Percentiles rank a stretch among this genome's conserved stretches.
Evolutionary conservation across 140 eudicot species (phyloP).

Genomic region (Senecio squalidus): DNA sequence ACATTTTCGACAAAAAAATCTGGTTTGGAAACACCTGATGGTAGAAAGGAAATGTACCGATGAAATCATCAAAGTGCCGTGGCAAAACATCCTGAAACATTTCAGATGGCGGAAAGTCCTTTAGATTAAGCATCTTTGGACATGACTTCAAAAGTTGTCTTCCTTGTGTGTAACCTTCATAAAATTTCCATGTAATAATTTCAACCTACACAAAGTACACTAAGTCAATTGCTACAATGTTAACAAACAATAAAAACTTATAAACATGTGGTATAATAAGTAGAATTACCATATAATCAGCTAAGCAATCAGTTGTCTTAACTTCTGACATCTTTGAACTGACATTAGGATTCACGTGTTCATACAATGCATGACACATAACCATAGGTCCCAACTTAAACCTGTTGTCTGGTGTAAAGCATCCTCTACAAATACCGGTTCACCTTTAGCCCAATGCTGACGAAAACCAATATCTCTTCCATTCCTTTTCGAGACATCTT

Average conservation of each 20-base stretch:
- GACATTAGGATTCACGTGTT: conserved; percentile 33
- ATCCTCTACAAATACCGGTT: conserved; percentile 63
- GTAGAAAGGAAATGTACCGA: background rate
- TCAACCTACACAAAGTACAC: conserved; percentile 53
- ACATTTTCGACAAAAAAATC: background rate
- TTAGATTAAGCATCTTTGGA: conserved; percentile 74
- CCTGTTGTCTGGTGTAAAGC: conserved; percentile 44
- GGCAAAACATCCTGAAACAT: conserved; percentile 63
- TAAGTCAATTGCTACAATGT: background rate
- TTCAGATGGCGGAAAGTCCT: conserved; percentile 72
- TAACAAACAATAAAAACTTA: background rate
- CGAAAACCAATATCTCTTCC: conserved; percentile 49
- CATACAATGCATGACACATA: conserved; percentile 77
- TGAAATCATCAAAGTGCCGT: conserved; percentile 14
- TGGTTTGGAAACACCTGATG: background rate
- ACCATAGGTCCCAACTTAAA: conserved; percentile 96
- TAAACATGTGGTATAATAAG: background rate
- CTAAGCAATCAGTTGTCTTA: background rate
- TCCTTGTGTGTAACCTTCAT: conserved; percentile 57
- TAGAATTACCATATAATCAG: background rate
- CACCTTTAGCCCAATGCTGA: conserved; percentile 69
- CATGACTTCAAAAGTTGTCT: conserved; percentile 32
- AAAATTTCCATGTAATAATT: conserved; percentile 43
- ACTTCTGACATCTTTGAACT: conserved; percentile 9
- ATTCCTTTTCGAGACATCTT: conserved; percentile 29